Evolutionary conservation across 257 asterid species (phyloP), one percentile per base, ranked within the genome.

Genomic region (Fraxinus cuspidata): DNA sequence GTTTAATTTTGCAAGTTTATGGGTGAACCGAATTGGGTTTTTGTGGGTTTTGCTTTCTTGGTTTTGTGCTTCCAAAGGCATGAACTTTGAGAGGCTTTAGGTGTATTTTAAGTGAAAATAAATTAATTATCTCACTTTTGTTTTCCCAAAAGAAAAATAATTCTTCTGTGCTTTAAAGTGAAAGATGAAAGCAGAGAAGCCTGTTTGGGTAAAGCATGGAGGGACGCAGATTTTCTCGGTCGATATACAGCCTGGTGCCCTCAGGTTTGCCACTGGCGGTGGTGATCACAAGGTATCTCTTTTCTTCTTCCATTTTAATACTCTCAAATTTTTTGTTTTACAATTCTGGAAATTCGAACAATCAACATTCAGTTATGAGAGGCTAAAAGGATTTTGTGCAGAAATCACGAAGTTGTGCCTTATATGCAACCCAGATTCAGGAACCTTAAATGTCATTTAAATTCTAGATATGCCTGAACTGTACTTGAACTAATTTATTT

Each of bases 161-260:
- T n/a, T 58, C 44, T 44, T 73, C 60, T 42, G 65, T 75, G 79
- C 19, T 47, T 74, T 56, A 18, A 70, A 81, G 76, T 28, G 74
- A 23, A 44, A 71, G 6, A 94, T 94, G 98, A 90, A 88, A 76
- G 94, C 98, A 37, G 97, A 92, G 86, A 94, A 94, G 81, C 98
- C 98, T 60, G 78, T 72, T 82, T 94, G 98, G 98, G 83, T 92
- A 71, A 86, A 78, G 82, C 98, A 94, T 88, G 97, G 91, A 34
- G 93, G 96, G 60, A 88, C 93, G 47, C 98, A 94, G 84, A 88
- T 94, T 75, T 94, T 94, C 92, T 90, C 98, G 67, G 89, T 94
- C 86, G 98, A 94, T 83, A 92, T 94, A 82, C 98, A 94, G 82
- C 98, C 98, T 74, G 97, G 98, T 47, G 97, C 97, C 73, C 97